phyloP scores from a whole-genome alignment of 1,284 basidiomycete genomes.

The Ustilago tritici region DNA sequence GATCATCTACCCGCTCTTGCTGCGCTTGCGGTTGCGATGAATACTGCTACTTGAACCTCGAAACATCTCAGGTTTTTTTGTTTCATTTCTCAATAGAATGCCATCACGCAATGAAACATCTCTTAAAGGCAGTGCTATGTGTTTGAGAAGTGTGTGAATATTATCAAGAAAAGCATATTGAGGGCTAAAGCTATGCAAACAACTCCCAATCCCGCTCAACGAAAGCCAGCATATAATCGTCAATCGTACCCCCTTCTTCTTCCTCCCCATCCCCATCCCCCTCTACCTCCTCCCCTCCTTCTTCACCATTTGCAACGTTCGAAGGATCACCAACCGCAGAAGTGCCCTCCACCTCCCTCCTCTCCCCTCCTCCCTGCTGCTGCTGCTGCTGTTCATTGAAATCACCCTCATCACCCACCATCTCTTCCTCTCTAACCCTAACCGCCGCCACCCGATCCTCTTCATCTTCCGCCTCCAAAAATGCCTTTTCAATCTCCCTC shows the following conservation, averaged over 20 bases:
- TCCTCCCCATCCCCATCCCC: constrained; percentile 75
- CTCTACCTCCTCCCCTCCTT: constrained; percentile 73
- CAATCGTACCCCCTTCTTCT: constrained; percentile 77
- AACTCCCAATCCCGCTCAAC: constrained; percentile 81
- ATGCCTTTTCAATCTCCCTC: constrained; percentile 75
- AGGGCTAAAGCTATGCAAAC: constrained; percentile 72
- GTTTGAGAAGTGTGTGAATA: neutral
- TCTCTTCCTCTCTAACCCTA: constrained; percentile 85
- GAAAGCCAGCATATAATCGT: constrained; percentile 87
- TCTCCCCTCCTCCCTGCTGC: neutral
- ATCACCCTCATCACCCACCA: constrained; percentile 78
- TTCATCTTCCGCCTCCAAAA: constrained; percentile 89
- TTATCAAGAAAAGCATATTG: neutral
- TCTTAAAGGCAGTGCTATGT: neutral
- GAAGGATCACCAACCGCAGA: constrained; percentile 9
- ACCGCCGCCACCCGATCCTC: constrained; percentile 85
- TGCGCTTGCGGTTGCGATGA: constrained; percentile 2
- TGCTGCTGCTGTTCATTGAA: constrained; percentile 26
- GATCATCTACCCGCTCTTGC: constrained; percentile 13
- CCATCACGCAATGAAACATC: too few relatives aligned
- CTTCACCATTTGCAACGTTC: constrained; percentile 21
- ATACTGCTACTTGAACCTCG: constrained; percentile 1
- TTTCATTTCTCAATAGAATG: too few relatives aligned
- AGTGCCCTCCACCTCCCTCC: neutral
- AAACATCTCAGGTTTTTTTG: too few relatives aligned